Base-by-base conservation (phyloP, 139 green algal genomes). In the Raphidocelis subcapitata region DNA sequence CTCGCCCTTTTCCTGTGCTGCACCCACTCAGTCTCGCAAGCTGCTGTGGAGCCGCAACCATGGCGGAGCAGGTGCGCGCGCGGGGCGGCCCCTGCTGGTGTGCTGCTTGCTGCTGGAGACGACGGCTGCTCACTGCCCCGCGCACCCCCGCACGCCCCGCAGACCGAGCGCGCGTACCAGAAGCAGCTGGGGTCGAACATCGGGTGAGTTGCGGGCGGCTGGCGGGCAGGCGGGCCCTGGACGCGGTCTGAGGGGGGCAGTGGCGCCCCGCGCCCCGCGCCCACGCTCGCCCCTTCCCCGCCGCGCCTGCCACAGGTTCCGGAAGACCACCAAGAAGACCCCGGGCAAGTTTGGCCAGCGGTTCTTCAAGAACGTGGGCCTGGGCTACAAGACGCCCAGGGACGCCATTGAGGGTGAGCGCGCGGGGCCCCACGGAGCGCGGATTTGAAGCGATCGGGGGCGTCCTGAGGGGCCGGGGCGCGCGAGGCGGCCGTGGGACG, bases 371-470 rank as follows among this genome's bases (percentile, higher is more conserved):
- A 94, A 92, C 75, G 87, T 99, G 26, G 96, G 96, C 67, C 89
- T 99, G 33, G 93, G 95, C 75, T 99, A 99, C 92, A 97, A 95
- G 87, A 99, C 96, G 21, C 96, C 96, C 72, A 94, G 93, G 72
- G 92, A 97, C 79, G 96, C 96, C 24, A 99, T 98, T 73, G 93
- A 99, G 84, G 95, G 95, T 98, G 74, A 36, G 87, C 57, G 23
- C 32, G 41, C 4, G 10, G 18, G 62, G 15, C 5, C 18, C n/a
- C n/a, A n/a, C n/a, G n/a, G n/a, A n/a, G 2, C n/a, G 63, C 21
- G 18, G 26, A 28, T 26, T 61, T 57, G 16, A 46, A n/a, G 59
- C 46, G 26, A 15, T 64, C 10, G 15, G 15, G 56, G 56, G 28
- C 28, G 26, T 20, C 20, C 10, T 15, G 56, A 64, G 26, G 56